A percentile compares a stretch with the other conserved stretches of the same genome.
Conservation (phyloP, 805 yeast species). For the Kluyveromyces dobzhanskii region DNA sequence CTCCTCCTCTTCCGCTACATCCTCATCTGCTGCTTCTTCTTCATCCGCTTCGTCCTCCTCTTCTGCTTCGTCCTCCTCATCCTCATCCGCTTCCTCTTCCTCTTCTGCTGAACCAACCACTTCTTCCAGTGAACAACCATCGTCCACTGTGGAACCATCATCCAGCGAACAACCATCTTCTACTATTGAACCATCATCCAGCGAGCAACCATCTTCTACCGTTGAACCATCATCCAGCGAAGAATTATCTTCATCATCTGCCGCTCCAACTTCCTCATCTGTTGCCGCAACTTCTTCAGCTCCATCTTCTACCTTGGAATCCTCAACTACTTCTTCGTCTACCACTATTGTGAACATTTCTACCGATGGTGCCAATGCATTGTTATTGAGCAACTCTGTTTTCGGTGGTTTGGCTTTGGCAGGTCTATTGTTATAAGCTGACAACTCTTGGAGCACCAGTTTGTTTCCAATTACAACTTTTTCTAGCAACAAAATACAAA, state of each 20-base stretch:
- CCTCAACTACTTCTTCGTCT: no score
- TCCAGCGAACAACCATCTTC: conserved; percentile 13
- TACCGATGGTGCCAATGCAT: conserved; percentile 41
- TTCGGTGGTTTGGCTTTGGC: conserved; percentile 17
- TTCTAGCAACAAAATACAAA: no score
- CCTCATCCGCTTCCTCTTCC: conserved; percentile 18
- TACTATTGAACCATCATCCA: conserved; percentile 13
- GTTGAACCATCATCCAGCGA: conserved; percentile 17
- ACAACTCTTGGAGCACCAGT: no score
- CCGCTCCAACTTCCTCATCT: conserved; percentile 2
- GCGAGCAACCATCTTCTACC: conserved; percentile 19
- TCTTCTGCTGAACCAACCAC: conserved; percentile 18
- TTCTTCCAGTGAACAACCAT: conserved; percentile 10
- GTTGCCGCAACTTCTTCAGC: conserved; percentile 10
- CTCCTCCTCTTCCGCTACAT: conserved; percentile 26
- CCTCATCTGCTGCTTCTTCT: conserved; percentile 25
- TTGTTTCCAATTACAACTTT: no score
- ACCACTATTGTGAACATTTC: conserved; percentile 16
- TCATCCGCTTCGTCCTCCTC: conserved; percentile 24
- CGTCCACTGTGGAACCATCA: conserved; percentile 19
- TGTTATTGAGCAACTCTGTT: conserved; percentile 20
- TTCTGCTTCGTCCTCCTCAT: conserved; percentile 19
- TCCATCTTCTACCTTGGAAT: conserved; percentile 15
- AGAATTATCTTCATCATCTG: conserved; percentile 16
- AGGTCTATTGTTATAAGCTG: conserved; percentile 6